These are phyloP conservation scores for Elongisporangium anandrum DNA, from an alignment of 352 stramenopile species.

Conservation along the genomic window DNA sequence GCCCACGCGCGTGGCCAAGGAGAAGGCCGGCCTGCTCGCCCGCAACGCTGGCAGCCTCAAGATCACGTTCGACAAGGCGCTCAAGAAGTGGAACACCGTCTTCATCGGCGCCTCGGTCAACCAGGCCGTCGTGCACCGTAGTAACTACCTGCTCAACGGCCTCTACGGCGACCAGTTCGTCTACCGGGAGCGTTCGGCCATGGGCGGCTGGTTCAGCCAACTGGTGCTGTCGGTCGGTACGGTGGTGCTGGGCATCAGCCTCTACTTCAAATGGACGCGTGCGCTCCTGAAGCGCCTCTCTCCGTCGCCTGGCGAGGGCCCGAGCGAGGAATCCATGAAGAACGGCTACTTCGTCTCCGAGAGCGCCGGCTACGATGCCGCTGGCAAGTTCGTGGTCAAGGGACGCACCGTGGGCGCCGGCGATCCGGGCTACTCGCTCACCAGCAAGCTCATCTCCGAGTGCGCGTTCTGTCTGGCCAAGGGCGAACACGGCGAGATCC, in stretches of 20 bases:
- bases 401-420: conserved; percentile 30
- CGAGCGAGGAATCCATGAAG: conserved; percentile 72
- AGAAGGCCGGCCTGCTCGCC: conserved; percentile 17
- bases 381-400: conserved; percentile 35
- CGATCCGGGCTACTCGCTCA: conserved; percentile 61
- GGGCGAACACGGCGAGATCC: conserved; percentile 20
- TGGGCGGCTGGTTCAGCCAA: conserved; percentile 43
- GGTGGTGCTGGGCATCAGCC: conserved; percentile 26
- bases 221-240: conserved; percentile 31
- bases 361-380: conserved; percentile 35
- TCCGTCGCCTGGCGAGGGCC: conserved; percentile 74
- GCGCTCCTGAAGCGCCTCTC: conserved; percentile 63
- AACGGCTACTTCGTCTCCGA: conserved; percentile 70
- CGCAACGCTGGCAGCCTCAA: conserved; percentile 28
- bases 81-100: conserved; percentile 51
- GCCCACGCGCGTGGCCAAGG: conserved; percentile 29
- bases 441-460: conserved; percentile 49
- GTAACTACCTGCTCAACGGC: conserved; percentile 49
- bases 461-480: conserved; percentile 59
- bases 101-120: conserved; percentile 86
- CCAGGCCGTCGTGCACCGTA: conserved; percentile 70
- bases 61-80: conserved; percentile 67
- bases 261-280: conserved; percentile 64
- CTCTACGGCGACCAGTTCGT: conserved; percentile 61
- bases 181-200: conserved; percentile 57